These are phyloP conservation scores for Cryomyces minteri DNA, from an alignment of 495 filamentous ascomycete species.

Conservation along the genomic window DNA sequence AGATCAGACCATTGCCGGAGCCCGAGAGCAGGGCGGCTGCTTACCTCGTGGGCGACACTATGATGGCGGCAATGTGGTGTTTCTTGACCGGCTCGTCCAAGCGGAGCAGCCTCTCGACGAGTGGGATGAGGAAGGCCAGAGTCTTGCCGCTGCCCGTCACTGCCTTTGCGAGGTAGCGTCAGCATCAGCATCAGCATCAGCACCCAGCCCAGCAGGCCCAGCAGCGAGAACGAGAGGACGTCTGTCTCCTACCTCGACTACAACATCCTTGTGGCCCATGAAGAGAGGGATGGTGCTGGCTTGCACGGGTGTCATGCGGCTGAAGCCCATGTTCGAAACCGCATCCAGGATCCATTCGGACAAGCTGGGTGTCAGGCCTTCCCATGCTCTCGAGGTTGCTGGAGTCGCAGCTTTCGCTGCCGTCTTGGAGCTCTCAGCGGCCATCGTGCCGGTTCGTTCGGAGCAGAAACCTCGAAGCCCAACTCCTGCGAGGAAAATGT, in stretches of 20 bases:
- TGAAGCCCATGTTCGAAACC: slow-evolving; percentile 67
- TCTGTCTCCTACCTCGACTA: slow-evolving; percentile 45
- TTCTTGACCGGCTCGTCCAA: slow-evolving; percentile 61
- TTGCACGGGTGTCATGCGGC: slow-evolving; percentile 83
- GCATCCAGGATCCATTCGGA: slow-evolving; percentile 84
- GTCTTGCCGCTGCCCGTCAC: slow-evolving; percentile 96
- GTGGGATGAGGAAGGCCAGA: slow-evolving; percentile 71
- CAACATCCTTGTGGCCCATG: slow-evolving; percentile 86
- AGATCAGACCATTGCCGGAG: not conserved
- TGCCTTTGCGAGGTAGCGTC: slow-evolving; percentile 25
- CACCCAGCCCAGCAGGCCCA: not conserved
- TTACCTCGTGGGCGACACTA: slow-evolving; percentile 72
- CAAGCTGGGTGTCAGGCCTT: slow-evolving; percentile 55
- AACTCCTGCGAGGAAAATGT: too few relatives aligned
- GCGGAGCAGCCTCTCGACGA: slow-evolving; percentile 69
- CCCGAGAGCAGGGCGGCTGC: not conserved
- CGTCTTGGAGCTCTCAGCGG: too few relatives aligned
- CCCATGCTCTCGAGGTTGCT: slow-evolving; percentile 8
- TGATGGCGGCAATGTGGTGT: slow-evolving; percentile 75
- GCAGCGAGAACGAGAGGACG: too few relatives aligned
- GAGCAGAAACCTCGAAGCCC: too few relatives aligned
- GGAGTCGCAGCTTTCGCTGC: not conserved
- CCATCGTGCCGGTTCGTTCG: too few relatives aligned
- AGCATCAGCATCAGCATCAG: not conserved
- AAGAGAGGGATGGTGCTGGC: slow-evolving; percentile 86